Base-by-base conservation (phyloP, 2,329 filamentous ascomycete species). In the Cadophora gregata region DNA sequence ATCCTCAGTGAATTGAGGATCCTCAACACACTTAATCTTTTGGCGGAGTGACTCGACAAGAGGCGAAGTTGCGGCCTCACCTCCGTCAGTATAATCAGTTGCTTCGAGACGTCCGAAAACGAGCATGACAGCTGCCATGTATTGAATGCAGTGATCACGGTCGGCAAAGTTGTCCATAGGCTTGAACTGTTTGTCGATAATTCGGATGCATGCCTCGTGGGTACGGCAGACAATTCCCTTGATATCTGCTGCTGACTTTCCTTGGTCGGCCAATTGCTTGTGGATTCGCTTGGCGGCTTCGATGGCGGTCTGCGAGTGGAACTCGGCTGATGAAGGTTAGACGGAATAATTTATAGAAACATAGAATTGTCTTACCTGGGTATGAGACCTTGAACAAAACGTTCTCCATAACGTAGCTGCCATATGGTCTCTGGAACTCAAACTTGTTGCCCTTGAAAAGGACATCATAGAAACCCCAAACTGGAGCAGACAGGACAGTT, bases 121-220 rank as follows among this genome's bases (percentile, higher is more conserved):
- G 73, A 99, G 90, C 93, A 98, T 98, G 76, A 93, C 93, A 71
- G 94, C 85, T 78, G 93, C 92, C 96, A 99, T 99, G 88, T 99
- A 99, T 84, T 98, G 96, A 74, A 99, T 95, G 83, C 96, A 99
- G 87, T 99, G 96, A 82, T 99, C 96, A 77, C 96, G 93, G 83
- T 99, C 96, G 77, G 96, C 96, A 78, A 98, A 99, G 89, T 99
- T 99, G 85, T 97, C 94, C 93, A 99, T 97, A 75, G 94, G 90
- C 88, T 97, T 98, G 87, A 97, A 96, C 83, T 99, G 96, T 87
- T 99, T 99, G 88, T 99, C 96, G 77, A 99, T 99, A 82, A 99
- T 99, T 77, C 96, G 93, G 78, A 99, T 88, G 84, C 96, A 98
- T 67, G 96, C 96, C 83, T 99, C 96, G 84, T 99, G 96, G 9